Percentiles rank a stretch among this genome's conserved stretches.
Evolutionary conservation across 2,329 filamentous ascomycete genomes (phyloP).

Genomic region (Coniochaeta hoffmannii): DNA sequence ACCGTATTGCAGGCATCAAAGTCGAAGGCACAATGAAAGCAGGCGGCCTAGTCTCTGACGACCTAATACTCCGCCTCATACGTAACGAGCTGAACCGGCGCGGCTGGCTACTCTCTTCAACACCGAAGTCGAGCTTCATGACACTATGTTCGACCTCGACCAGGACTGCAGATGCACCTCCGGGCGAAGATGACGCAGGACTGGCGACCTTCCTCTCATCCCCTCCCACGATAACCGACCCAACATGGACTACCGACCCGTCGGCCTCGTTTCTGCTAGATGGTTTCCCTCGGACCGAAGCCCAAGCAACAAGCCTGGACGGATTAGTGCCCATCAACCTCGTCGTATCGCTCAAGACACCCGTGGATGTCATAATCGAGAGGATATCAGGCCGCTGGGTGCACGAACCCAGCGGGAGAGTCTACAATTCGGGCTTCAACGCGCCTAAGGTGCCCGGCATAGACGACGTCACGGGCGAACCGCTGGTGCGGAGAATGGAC

Average conservation of each 20-base stretch:
- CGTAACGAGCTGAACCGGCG: constrained; percentile 78
- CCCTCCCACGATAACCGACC: constrained; percentile 24
- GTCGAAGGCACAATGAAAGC: constrained; percentile 83
- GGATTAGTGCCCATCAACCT: constrained; percentile 87
- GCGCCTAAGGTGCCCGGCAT: constrained; percentile 70
- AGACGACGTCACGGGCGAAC: constrained; percentile 89
- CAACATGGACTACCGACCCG: constrained; percentile 57
- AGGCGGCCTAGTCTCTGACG: constrained; percentile 85
- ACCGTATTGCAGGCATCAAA: constrained; percentile 62
- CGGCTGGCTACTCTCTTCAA: constrained; percentile 65
- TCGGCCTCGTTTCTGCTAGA: constrained; percentile 89
- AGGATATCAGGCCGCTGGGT: constrained; percentile 91
- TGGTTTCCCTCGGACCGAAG: constrained; percentile 84
- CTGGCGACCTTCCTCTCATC: constrained; percentile 33
- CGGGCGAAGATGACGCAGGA: constrained; percentile 21
- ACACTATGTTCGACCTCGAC: constrained; percentile 38
- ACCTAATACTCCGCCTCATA: constrained; percentile 86
- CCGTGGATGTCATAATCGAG: constrained; percentile 76
- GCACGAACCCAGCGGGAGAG: constrained; percentile 80
- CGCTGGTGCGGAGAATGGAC: constrained; percentile 72
- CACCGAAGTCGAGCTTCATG: constrained; percentile 36
- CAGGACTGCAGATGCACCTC: constrained; percentile 31
- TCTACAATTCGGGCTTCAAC: constrained; percentile 95
- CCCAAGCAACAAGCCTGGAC: constrained; percentile 73
- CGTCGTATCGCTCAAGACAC: constrained; percentile 80